Conservation (phyloP, 768 basidiomycete species). For the Mycena galopus region DNA sequence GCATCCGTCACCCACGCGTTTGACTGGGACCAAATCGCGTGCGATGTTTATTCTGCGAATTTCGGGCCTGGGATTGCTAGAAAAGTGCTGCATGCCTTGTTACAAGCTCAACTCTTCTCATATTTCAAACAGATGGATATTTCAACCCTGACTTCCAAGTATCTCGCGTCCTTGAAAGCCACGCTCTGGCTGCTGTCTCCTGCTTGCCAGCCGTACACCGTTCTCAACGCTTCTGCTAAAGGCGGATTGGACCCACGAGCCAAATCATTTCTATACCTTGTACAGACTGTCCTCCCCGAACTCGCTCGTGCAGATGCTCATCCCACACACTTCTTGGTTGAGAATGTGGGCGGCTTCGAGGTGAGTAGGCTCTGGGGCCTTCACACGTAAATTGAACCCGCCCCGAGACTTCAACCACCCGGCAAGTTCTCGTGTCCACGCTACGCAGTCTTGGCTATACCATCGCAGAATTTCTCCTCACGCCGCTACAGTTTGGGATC, state of each 20-base stretch:
- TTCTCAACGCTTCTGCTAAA: constrained; percentile 79
- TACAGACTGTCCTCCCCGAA: constrained; percentile 72
- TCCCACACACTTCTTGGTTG: constrained; percentile 75
- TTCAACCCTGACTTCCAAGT: constrained; percentile 61
- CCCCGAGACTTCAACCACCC: constrained; percentile 75
- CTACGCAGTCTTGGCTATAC: constrained; percentile 69
- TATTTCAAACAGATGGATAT: constrained; percentile 59
- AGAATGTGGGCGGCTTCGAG: constrained; percentile 90
- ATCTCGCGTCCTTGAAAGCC: constrained; percentile 63
- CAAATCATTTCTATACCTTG: constrained; percentile 79
- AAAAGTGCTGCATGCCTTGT: constrained; percentile 56
- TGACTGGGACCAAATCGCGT: constrained; percentile 86
- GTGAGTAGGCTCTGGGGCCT: constrained; percentile 54
- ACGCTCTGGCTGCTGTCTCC: constrained; percentile 85
- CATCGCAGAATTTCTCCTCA: constrained; percentile 73
- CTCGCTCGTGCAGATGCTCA: constrained; percentile 58
- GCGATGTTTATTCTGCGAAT: constrained; percentile 77
- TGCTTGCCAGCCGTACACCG: constrained; percentile 88
- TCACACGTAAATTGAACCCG: constrained; percentile 26
- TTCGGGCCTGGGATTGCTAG: constrained; percentile 59
- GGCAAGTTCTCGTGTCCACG: constrained; percentile 64
- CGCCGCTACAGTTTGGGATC: constrained; percentile 82
- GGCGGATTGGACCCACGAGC: constrained; percentile 82
- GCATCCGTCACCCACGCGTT: constrained; percentile 74
- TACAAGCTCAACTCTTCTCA: background rate